Percentiles rank a stretch among this genome's conserved stretches.
These are phyloP conservation scores for Kwoniella heveanensis DNA, from an alignment of 768 basidiomycete genomes.

Conservation along the genomic window DNA sequence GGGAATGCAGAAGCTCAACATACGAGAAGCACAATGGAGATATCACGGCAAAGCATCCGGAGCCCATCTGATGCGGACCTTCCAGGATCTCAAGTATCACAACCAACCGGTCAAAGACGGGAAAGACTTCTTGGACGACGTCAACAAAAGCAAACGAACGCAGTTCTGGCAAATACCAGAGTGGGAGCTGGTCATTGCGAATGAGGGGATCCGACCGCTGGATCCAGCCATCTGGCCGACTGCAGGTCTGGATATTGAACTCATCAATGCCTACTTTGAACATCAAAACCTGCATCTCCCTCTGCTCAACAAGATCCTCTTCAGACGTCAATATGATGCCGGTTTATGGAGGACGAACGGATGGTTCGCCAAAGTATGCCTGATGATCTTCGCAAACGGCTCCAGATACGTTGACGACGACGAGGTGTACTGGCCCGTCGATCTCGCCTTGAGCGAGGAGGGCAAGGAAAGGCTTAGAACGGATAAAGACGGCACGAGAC, in stretches of 20 bases:
- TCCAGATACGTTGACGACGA: slow-evolving; percentile 66
- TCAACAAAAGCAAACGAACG: slow-evolving; percentile 48
- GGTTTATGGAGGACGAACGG: slow-evolving; percentile 62
- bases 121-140: slow-evolving; percentile 27
- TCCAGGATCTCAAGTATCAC: slow-evolving; percentile 45
- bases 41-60: slow-evolving; percentile 54
- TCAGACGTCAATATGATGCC: slow-evolving; percentile 62
- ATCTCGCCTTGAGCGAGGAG: slow-evolving; percentile 40
- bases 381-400: slow-evolving; percentile 73
- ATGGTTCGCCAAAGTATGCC: slow-evolving; percentile 62
- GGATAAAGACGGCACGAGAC: slow-evolving; percentile 38
- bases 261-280: slow-evolving; percentile 70
- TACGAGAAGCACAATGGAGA: slow-evolving; percentile 44
- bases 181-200: slow-evolving; percentile 56
- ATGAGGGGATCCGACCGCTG: slow-evolving; percentile 31
- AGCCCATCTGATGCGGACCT: slow-evolving; percentile 42
- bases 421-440: slow-evolving; percentile 58
- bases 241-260: slow-evolving; percentile 60
- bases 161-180: slow-evolving; percentile 51
- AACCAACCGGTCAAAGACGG: slow-evolving; percentile 7
- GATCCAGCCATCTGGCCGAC: slow-evolving; percentile 64
- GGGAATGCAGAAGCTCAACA: slow-evolving; percentile 34
- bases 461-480: slow-evolving; percentile 33
- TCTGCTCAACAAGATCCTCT: slow-evolving; percentile 72
- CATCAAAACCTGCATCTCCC: slow-evolving; percentile 65